A percentile compares a stretch with the other conserved stretches of the same genome.
These are phyloP conservation scores for Ophiosphaerella herpotricha DNA, from an alignment of 2,329 filamentous ascomycete species.

Conservation along the genomic window DNA sequence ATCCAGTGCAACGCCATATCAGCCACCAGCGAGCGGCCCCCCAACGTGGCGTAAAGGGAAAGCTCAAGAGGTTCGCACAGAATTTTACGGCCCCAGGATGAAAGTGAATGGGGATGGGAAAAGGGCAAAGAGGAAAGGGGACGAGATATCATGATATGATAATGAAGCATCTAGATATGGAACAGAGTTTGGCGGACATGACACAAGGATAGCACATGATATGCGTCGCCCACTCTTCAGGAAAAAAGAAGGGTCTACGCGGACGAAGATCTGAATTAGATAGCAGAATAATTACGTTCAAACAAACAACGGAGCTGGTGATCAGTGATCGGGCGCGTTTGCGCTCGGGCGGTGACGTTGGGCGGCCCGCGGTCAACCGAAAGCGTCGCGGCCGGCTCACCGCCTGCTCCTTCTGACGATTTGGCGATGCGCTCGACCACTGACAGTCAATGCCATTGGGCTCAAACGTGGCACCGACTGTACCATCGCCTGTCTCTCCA, in stretches of 20 bases:
- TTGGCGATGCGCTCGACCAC: constrained; percentile 26
- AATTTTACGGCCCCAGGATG: constrained; percentile 18
- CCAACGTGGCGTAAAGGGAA: constrained; percentile 30
- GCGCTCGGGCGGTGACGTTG: constrained; percentile 12
- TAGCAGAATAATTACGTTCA: background rate
- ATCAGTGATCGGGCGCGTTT: background rate
- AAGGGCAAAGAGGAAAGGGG: background rate
- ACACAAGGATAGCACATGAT: background rate
- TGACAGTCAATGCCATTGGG: constrained; percentile 38
- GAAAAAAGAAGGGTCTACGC: too few relatives aligned
- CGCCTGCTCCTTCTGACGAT: constrained; percentile 31
- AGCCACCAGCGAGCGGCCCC: constrained; percentile 30
- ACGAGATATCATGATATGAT: background rate
- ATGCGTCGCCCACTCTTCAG: too few relatives aligned
- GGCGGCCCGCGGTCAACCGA: constrained; percentile 34
- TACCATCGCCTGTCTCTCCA: constrained; percentile 28
- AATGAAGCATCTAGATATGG: background rate
- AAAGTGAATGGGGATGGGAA: background rate
- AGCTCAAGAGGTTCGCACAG: constrained; percentile 33
- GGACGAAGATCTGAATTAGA: too few relatives aligned
- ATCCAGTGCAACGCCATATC: constrained; percentile 27
- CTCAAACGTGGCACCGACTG: constrained; percentile 38
- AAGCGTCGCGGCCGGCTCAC: constrained; percentile 29
- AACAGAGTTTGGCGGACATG: background rate
- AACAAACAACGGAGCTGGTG: background rate